Base-by-base conservation (phyloP, 495 filamentous ascomycete species). In the Xylaria flabelliformis region DNA sequence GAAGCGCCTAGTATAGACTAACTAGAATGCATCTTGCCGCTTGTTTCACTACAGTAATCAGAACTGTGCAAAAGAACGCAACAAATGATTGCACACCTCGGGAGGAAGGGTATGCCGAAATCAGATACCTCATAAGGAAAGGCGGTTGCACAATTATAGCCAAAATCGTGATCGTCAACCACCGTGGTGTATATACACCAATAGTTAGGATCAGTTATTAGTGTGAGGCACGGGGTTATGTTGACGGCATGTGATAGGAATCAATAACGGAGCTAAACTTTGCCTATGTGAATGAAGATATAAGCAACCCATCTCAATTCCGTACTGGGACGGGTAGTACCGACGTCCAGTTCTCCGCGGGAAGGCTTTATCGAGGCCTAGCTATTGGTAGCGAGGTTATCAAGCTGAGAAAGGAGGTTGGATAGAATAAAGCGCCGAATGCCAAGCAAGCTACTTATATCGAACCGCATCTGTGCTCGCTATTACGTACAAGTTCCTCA, bases 401-500 rank as follows among this genome's bases (percentile, higher is more conserved):
- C 46, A 21, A 66, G 63, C 63, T 66, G 39, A 46, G 61, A 26
- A 65, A n/a, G 42, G 21, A 48, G 63, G 44, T 51, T 48, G 64
- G 64, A 26, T 21, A 21, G 21, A 51, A 21, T 67, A 41, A n/a
- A 67, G 65, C 42, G n/a, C 64, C 46, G 46, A 26, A 63, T 63
- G n/a, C 12, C 41, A 12, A 63, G 39, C 61, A 44, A 65, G 19
- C 58, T 7, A 39, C 34, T 39, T 36, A 41, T 21, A 32, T 21
- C 58, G 19, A 61, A 61, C 56, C 32, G 12, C 26, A n/a, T 21
- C 36, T 29, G 15, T 39, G 73, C 70, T 72, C 76, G 69, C 77
- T 77, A 79, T 79, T 79, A 79, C 77, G 77, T 79, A 79, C 77
- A 77, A 79, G 63, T 71, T 73, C 75, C 44, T 56, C 72, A 76